Conservation (phyloP, 1,284 basidiomycete species). For the Cystobasidium sp. region DNA sequence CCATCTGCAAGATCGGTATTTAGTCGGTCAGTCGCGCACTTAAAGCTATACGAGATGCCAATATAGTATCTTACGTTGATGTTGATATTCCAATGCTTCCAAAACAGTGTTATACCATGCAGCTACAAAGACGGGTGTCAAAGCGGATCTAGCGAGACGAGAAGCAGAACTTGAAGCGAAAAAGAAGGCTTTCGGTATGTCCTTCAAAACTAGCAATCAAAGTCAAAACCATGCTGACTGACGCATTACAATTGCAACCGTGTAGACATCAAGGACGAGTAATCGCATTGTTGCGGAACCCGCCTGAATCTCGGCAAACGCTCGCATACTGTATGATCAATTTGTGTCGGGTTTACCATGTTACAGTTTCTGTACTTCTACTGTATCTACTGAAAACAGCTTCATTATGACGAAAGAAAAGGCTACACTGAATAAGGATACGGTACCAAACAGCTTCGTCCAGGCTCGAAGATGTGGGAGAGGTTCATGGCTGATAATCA, state of each 20-base stretch:
- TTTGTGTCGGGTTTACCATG: neutral
- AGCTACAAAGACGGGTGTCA: conserved; percentile 91
- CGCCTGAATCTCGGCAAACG: neutral
- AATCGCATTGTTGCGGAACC: neutral
- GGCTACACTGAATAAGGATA: conserved; percentile 1
- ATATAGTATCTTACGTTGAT: neutral
- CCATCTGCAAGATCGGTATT: conserved; percentile 96
- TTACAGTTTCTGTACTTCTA: conserved; percentile 20
- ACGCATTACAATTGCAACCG: no score
- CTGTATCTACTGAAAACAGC: conserved; percentile 4
- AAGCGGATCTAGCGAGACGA: conserved; percentile 86
- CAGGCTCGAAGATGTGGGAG: neutral
- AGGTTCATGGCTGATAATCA: conserved; percentile 44
- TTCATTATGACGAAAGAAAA: neutral
- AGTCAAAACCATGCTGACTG: neutral
- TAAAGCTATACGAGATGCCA: neutral
- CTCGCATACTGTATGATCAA: neutral
- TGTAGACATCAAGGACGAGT: conserved; percentile 41
- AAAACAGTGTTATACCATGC: conserved; percentile 87
- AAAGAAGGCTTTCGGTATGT: conserved; percentile 70
- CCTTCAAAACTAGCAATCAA: neutral
- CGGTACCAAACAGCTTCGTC: neutral
- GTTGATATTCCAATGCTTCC: neutral
- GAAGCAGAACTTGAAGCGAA: conserved; percentile 87
- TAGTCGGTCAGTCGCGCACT: conserved; percentile 59